These are phyloP conservation scores for Ensete ventricosum DNA, from an alignment of 176 grass and related monocot genomes.

Conservation along the genomic window DNA sequence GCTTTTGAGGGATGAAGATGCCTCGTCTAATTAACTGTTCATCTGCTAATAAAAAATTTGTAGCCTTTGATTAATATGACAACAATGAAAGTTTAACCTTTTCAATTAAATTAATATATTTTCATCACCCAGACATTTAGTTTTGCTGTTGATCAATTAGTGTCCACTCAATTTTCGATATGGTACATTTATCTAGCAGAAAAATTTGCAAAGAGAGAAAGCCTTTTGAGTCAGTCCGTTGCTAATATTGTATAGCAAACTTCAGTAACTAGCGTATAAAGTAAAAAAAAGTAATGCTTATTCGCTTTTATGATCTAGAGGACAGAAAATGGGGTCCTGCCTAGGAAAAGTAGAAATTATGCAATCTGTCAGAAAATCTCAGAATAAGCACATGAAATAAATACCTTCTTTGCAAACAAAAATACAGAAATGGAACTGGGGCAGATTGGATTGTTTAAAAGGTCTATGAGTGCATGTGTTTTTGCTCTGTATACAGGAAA, in stretches of 20 bases:
- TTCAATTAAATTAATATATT: background rate
- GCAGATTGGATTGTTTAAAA: slow-evolving; percentile 24
- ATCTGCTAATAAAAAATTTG: background rate
- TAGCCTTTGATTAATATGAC: background rate
- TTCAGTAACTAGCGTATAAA: background rate
- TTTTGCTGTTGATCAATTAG: background rate
- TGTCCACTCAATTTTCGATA: background rate
- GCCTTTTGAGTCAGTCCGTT: background rate
- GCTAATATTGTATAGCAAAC: background rate
- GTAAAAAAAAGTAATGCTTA: background rate
- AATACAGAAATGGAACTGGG: slow-evolving; percentile 15
- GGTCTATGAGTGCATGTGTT: slow-evolving; percentile 27
- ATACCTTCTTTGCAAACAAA: slow-evolving; percentile 38
- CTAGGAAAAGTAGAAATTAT: background rate
- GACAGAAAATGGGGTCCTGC: background rate
- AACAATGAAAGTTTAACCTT: background rate
- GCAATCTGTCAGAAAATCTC: background rate
- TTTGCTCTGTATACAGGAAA: slow-evolving; percentile 32
- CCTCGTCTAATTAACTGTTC: background rate
- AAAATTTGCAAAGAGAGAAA: background rate
- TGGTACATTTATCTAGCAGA: background rate
- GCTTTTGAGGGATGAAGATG: background rate
- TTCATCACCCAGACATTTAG: background rate
- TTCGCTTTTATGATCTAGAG: background rate
- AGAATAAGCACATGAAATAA: background rate